A percentile compares a stretch with the other conserved stretches of the same genome.
Evolutionary conservation across 1,139 yeast species (phyloP).

Genomic region (Hansenula lynferdii): DNA sequence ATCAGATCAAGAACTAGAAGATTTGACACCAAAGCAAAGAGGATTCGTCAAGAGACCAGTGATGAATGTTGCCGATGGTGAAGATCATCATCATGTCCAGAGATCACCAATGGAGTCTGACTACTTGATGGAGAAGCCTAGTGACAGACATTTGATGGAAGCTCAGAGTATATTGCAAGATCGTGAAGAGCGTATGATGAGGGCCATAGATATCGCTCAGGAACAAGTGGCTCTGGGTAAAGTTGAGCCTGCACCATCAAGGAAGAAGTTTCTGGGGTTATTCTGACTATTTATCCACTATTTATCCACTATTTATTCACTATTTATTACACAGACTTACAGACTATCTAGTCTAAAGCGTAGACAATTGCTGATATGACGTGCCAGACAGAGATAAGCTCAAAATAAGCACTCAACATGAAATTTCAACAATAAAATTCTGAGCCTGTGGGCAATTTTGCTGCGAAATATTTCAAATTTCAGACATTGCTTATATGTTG

Average conservation of each 20-base stretch:
- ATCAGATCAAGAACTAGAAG: conserved; percentile 56
- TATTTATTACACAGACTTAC: neutral
- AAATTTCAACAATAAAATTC: neutral
- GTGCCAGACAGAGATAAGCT: too few species aligned
- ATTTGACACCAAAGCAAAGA: conserved; percentile 42
- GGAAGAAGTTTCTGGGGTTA: conserved; percentile 35
- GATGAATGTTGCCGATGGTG: conserved; percentile 4
- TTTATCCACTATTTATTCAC: neutral
- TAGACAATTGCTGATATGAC: too few species aligned
- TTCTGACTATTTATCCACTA: neutral
- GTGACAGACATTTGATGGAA: conserved; percentile 66
- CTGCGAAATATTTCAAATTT: too few species aligned
- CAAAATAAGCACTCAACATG: too few species aligned
- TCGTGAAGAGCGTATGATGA: conserved; percentile 59
- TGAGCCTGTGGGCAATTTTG: neutral
- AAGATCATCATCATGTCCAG: neutral
- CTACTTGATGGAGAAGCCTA: conserved; percentile 62
- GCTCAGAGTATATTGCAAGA: conserved; percentile 70
- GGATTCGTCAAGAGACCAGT: conserved; percentile 17
- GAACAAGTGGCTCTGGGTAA: conserved; percentile 16
- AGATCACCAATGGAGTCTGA: conserved; percentile 30
- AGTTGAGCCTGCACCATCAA: conserved; percentile 1
- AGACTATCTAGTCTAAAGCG: neutral
- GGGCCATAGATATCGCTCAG: conserved; percentile 47
- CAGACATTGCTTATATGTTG: too few species aligned